Evolutionary conservation across 306 rosid genomes (phyloP), one percentile per base, ranked within the genome.

Genomic region (Trifolium dubium): DNA sequence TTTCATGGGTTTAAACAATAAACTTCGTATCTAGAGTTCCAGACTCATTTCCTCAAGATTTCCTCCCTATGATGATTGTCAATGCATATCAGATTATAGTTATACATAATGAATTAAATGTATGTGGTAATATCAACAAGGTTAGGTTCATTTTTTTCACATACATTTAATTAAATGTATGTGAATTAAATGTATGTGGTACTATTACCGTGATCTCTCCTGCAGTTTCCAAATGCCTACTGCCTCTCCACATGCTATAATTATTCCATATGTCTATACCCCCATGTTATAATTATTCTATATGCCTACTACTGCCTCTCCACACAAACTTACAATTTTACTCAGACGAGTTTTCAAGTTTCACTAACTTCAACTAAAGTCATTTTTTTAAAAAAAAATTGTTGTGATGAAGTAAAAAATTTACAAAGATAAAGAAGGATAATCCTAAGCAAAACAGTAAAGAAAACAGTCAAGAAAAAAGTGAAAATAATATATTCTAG

Each of bases 1-100:
- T 74, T 68, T 58, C 50, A 44, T 50, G 76, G 85, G 37, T 66
- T 74, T 73, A 30, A 65, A 63, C 55, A 55, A 13, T 69, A 67
- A 46, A 67, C 56, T 40, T 69, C 73, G 10, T 37, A 10, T 23
- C 40, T 8, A 14, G 60, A 66, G 32, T 44, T 32, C 49, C 4
- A 14, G 60, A 66, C 50, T 34, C 43, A 51, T 59, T 47, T 67
- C 59, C 35, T 63, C 53, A 64, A 18, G 64, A 79, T 69, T 17
- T 62, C n/a, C 64, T 40, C 74, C 55, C 51, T 61, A 4, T 53
- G 63, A 30, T 47, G 63, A 23, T 65, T 71, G 50, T 49, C 50
- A 47, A 29, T 37, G 58, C 53, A 30, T 66, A 31, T 17, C 44
- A 76, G 49, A 61, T 75, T 55, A 23, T 64, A 3, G 61, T 75